phyloP scores from a whole-genome alignment of 352 stramenopile species.

The Globisporangium paddicum region DNA sequence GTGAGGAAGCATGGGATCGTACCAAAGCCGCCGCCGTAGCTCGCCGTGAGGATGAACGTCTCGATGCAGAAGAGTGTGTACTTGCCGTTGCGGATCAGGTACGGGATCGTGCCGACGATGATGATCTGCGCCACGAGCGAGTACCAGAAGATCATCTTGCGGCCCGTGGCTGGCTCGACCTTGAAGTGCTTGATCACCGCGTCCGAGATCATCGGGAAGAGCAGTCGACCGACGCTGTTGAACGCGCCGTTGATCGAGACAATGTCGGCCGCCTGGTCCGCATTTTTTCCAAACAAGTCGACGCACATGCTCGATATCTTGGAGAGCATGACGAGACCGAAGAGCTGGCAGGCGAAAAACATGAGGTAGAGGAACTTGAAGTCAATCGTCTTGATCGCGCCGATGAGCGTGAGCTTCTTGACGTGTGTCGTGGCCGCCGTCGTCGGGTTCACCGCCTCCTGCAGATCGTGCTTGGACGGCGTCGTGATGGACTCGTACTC shows the following conservation, averaged over 20 bases:
- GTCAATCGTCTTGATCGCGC: conserved; percentile 47
- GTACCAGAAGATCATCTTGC: conserved; percentile 62
- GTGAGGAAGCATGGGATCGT: conserved; percentile 72
- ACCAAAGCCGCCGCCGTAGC: conserved; percentile 71
- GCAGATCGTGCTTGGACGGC: conserved; percentile 25
- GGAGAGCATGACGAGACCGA: conserved; percentile 58
- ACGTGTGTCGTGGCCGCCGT: conserved; percentile 30
- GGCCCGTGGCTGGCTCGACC: conserved; percentile 45
- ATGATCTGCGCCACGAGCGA: conserved; percentile 49
- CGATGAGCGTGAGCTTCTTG: conserved; percentile 44
- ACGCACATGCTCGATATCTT: conserved; percentile 51
- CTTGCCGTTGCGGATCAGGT: conserved; percentile 44
- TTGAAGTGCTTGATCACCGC: conserved; percentile 30
- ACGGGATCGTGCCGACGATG: conserved; percentile 60
- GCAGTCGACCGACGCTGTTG: conserved; percentile 47
- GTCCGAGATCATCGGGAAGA: conserved; percentile 45
- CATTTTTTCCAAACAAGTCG: conserved; percentile 42
- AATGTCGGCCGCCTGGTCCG: conserved; percentile 32
- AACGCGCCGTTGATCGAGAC: conserved; percentile 60
- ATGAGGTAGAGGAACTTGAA: conserved; percentile 66
- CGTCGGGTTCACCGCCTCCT: conserved; percentile 21
- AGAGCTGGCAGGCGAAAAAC: conserved; percentile 62
- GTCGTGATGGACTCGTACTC: conserved; percentile 45
- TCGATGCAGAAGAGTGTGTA: conserved; percentile 51
- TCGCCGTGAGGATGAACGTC: conserved; percentile 63